A percentile compares a stretch with the other conserved stretches of the same genome.
Evolutionary conservation across 148 eudicot species (phyloP).

Genomic region (Beta vulgaris): DNA sequence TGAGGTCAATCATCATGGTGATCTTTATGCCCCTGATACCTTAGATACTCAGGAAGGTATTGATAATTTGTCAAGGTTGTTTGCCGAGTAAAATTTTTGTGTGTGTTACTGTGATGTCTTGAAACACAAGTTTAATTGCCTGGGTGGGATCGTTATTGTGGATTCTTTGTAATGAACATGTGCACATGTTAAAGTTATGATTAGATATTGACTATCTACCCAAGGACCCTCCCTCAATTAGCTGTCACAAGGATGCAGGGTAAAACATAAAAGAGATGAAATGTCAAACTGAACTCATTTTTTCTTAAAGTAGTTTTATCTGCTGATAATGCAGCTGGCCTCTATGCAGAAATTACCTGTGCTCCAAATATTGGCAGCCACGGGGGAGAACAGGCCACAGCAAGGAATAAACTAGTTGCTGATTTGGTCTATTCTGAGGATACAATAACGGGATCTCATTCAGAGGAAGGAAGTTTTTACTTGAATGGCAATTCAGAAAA

Average conservation of each 20-base stretch:
- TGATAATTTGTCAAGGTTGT: conserved; percentile 15
- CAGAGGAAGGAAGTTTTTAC: conserved; percentile 38
- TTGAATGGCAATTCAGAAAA: conserved; percentile 45
- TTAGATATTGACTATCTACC: not conserved
- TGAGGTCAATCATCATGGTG: conserved; percentile 28
- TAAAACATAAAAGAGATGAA: not conserved
- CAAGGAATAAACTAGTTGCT: conserved; percentile 33
- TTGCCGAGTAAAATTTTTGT: not conserved
- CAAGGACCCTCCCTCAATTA: conserved; percentile 4
- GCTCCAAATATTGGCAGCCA: conserved; percentile 22
- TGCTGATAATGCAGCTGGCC: conserved; percentile 12
- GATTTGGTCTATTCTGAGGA: conserved; percentile 28
- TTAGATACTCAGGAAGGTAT: conserved; percentile 60
- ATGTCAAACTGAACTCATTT: not conserved
- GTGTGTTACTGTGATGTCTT: not conserved
- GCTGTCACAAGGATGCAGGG: not conserved
- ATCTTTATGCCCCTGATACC: conserved; percentile 67
- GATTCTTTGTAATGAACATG: not conserved
- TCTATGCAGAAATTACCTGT: conserved; percentile 35
- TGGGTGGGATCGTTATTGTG: not conserved
- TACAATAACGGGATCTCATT: conserved; percentile 37
- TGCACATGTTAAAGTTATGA: not conserved
- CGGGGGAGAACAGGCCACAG: conserved; percentile 20
- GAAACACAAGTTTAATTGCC: not conserved
- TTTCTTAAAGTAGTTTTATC: not conserved